Conservation (phyloP, 108 stramenopile genomes). For the Aurantiochytrium sp. region DNA sequence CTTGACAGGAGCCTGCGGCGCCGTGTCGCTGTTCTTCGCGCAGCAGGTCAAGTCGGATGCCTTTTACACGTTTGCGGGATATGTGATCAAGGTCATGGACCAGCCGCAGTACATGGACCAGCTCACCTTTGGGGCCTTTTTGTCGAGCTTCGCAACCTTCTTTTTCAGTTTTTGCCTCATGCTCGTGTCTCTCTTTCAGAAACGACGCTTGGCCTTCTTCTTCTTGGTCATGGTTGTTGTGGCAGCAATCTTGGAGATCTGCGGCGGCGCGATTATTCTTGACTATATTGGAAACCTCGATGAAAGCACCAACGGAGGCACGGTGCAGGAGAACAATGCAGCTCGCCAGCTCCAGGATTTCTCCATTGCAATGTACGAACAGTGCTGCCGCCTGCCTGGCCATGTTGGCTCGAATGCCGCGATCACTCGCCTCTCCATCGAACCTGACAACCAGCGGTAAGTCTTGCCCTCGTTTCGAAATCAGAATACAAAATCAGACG, state of each 20-base stretch:
- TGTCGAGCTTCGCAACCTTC: not conserved
- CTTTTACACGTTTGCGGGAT: not conserved
- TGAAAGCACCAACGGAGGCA: too few relatives aligned
- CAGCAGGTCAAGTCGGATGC: not conserved
- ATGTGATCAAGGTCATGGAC: not conserved
- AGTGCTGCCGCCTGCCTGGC: not conserved
- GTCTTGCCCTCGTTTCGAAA: not conserved
- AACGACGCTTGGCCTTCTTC: not conserved
- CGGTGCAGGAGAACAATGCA: not conserved
- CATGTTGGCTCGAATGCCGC: not conserved
- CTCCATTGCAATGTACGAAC: conserved; percentile 1
- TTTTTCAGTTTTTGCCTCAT: not conserved
- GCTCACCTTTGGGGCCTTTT: not conserved
- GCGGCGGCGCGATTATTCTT: not conserved
- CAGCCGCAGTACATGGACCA: not conserved
- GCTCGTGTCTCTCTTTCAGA: not conserved
- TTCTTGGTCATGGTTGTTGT: not conserved
- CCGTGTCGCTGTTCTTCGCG: not conserved
- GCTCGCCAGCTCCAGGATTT: not conserved
- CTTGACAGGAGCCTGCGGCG: not conserved
- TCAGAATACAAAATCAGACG: too few relatives aligned
- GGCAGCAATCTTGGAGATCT: not conserved
- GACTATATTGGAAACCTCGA: not conserved
- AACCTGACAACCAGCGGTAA: not conserved
- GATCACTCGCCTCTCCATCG: not conserved